Percentiles rank a stretch among this genome's conserved stretches.
phyloP scores from a whole-genome alignment of 306 rosid genomes.

The Cicer bijugum region DNA sequence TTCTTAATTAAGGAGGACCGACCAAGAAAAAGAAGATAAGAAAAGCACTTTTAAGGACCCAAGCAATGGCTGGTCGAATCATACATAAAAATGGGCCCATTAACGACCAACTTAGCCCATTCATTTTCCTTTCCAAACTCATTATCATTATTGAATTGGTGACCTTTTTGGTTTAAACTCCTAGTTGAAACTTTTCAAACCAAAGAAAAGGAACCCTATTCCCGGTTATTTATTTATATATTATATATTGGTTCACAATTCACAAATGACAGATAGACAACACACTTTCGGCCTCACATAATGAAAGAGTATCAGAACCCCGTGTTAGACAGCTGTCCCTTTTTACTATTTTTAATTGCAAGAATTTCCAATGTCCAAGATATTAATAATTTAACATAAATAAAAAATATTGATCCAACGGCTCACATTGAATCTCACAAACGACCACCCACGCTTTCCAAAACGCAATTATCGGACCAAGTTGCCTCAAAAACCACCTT shows the following conservation, averaged over 20 bases:
- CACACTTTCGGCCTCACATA: constrained; percentile 40
- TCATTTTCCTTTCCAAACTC: constrained; percentile 25
- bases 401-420: constrained; percentile 56
- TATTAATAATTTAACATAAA: not conserved
- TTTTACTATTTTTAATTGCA: not conserved
- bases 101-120: constrained; percentile 32
- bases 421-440: constrained; percentile 41
- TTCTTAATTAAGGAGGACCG: constrained; percentile 33
- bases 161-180: constrained; percentile 35
- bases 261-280: constrained; percentile 27
- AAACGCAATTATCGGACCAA: constrained; percentile 67
- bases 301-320: constrained; percentile 44
- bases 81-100: constrained; percentile 34
- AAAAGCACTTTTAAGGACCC: constrained; percentile 43
- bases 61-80: constrained; percentile 11
- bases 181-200: constrained; percentile 43
- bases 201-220: constrained; percentile 42
- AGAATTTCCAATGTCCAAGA: constrained; percentile 1
- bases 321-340: constrained; percentile 57
- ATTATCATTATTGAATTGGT: not conserved
- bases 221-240: not conserved
- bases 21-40: constrained; percentile 13
- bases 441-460: constrained; percentile 41
- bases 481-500: constrained; percentile 49
- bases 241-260: no score